Percentiles rank a stretch among this genome's conserved stretches.
These are phyloP conservation scores for Exophiala aquamarina DNA, from an alignment of 2,329 filamentous ascomycete genomes.

Conservation along the genomic window DNA sequence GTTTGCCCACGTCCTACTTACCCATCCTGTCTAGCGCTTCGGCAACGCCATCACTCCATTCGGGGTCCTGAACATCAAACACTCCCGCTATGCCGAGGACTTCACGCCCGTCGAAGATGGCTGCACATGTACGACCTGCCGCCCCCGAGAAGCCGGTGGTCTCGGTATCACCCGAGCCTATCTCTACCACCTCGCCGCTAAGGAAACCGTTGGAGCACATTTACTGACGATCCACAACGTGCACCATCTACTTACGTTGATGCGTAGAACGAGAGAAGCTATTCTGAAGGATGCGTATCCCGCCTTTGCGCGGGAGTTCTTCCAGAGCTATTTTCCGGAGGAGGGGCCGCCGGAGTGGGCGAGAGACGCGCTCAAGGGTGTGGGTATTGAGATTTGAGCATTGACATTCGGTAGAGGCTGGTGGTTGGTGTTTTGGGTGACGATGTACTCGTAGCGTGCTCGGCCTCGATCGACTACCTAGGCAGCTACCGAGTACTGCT, in stretches of 20 bases:
- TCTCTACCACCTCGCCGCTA: conserved; percentile 85
- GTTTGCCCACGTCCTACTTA: background rate
- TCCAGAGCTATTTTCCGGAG: conserved; percentile 70
- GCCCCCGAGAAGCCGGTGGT: conserved; percentile 61
- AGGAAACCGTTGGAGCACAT: conserved; percentile 91
- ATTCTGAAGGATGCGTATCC: conserved; percentile 82
- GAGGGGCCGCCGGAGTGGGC: conserved; percentile 78
- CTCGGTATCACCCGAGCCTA: conserved; percentile 84
- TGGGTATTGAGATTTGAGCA: conserved; percentile 75
- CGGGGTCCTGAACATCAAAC: conserved; percentile 82
- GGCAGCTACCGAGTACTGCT: no score
- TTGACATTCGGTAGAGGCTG: no score
- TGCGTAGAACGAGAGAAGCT: conserved; percentile 71
- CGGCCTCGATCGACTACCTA: no score
- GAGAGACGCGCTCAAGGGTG: conserved; percentile 70
- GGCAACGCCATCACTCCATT: conserved; percentile 84
- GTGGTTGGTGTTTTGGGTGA: no score
- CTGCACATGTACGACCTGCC: conserved; percentile 79
- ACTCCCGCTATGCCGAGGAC: conserved; percentile 72
- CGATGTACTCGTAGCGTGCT: no score
- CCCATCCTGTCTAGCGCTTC: conserved; percentile 59
- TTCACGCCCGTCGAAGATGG: conserved; percentile 80
- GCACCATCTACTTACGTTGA: conserved; percentile 83
- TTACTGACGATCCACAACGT: conserved; percentile 87
- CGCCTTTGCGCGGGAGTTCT: conserved; percentile 74